Evolutionary conservation across 495 filamentous ascomycete genomes (phyloP), one percentile per base, ranked within the genome.

Genomic region (Penicillium roqueforti): DNA sequence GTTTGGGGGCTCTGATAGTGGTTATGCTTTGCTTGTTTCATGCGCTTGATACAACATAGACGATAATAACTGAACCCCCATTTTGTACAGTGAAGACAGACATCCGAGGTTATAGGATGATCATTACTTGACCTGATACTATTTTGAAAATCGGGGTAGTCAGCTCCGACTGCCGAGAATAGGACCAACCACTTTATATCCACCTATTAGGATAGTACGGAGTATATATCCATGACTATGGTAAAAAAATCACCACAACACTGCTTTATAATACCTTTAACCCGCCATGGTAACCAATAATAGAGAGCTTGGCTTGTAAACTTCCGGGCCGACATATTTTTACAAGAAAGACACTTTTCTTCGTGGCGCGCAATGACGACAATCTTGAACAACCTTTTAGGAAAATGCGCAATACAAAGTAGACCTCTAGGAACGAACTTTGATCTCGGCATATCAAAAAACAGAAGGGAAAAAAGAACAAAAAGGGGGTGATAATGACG

Each of bases 341-440:
- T 5, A 3, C 13, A 26, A 29, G n/a, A 14, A 13, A n/a, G 2
- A 29, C n/a, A 3, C 14, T 45, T 29, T 11, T 19, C 13, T 45
- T 19, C 42, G 8, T 45, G 26, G 20, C 13, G 42, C 26, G 4
- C 11, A 45, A n/a, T n/a, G n/a, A n/a, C n/a, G 34, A 47, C n/a
- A 16, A n/a, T 20, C 11, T 14, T 42, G 3, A 28, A 28, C 16
- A 28, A 18, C n/a, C 1, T 14, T 13, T 10, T 25, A 18, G 25
- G 26, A 14, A 18, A 22, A 7, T 25, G 19, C 22, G 3, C 11
- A 43, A 43, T n/a, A 32, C 19, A 37, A 31, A 40, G 36, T 26
- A 40, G 57, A 61, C 49, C 51, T 51, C 52, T 46, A 40, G 41
- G 54, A 42, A 46, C 36, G 40, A 61, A 47, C 52, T 51, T 55